Percentiles rank a stretch among this genome's conserved stretches.
These are phyloP conservation scores for Amphichorda felina DNA, from an alignment of 2,329 filamentous ascomycete genomes.

Conservation along the genomic window DNA sequence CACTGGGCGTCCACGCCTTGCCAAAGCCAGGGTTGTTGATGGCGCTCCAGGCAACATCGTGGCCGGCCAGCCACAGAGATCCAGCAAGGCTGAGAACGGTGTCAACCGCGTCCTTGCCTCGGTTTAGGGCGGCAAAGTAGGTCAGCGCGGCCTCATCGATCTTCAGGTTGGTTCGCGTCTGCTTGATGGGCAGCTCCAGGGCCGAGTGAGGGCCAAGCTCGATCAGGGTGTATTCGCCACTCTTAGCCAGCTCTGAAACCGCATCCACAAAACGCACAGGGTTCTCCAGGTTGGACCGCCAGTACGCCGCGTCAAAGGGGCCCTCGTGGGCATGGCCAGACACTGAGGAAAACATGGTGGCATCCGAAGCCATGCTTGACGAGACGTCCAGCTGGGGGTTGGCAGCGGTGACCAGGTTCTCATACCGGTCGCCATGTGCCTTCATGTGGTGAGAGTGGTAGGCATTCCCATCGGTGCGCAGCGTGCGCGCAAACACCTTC, in stretches of 20 bases:
- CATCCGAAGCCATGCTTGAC: too few relatives aligned
- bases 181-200: constrained; percentile 5
- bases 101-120: background rate
- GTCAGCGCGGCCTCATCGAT: background rate
- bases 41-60: background rate
- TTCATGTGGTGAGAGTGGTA: constrained; percentile 28
- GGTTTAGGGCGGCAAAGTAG: background rate
- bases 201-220: constrained; percentile 8
- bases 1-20: background rate
- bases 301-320: constrained; percentile 4
- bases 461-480: constrained; percentile 20
- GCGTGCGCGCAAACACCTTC: constrained; percentile 13
- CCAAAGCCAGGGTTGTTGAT: background rate
- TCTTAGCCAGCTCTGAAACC: constrained; percentile 4
- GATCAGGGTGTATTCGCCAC: constrained; percentile 4
- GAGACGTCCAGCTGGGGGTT: background rate
- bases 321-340: background rate
- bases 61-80: constrained; percentile 1
- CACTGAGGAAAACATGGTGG: constrained; percentile 2
- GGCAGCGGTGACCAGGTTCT: constrained; percentile 11
- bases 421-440: constrained; percentile 12
- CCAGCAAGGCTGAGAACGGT: background rate
- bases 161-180: constrained; percentile 20
- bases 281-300: constrained; percentile 7
- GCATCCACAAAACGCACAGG: constrained; percentile 6